Evolutionary conservation across 163 green algal species (phyloP), one percentile per base, ranked within the genome.

Genomic region (Coccomyxa subellipsoidea): DNA sequence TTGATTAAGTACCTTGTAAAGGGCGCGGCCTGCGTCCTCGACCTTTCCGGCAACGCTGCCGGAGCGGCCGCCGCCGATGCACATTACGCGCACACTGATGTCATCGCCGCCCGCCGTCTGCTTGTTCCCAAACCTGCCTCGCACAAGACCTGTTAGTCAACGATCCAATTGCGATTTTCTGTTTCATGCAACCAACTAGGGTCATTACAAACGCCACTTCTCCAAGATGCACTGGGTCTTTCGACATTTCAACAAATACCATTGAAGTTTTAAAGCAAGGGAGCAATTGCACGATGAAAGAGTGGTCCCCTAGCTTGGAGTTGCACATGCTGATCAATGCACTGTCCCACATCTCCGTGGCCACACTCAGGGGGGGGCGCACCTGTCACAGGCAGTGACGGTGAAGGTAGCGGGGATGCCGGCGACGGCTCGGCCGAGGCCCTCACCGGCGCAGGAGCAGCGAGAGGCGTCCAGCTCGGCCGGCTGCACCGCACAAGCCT

Each of bases 321-420:
- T n/a, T n/a, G n/a, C n/a, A n/a, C n/a, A n/a, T n/a, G n/a, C n/a
- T n/a, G n/a, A n/a, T n/a, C n/a, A n/a, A n/a, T n/a, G n/a, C n/a
- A n/a, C n/a, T n/a, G n/a, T n/a, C n/a, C n/a, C n/a, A n/a, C n/a
- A n/a, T n/a, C n/a, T n/a, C n/a, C n/a, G n/a, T n/a, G n/a, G n/a
- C n/a, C n/a, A n/a, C n/a, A 8, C 21, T 59, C 47, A 59, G 47
- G 47, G 5, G 23, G 47, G 4, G 4, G 47, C 2, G 47, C 47
- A 59, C 47, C 71, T 29, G 76, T 89, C 85, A 23, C 77, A n/a
- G 9, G 85, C 69, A 25, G 79, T 80, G 34, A 89, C 83, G 47
- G 36, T 82, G 82, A 89, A 89, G 71, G 73, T 76, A 32, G 82
- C 72, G 10, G 76, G 85, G 54, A 85, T n/a, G 8, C 85, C 85